These are phyloP conservation scores for Boletus sp. DNA, from an alignment of 768 basidiomycete genomes.

Conservation along the genomic window DNA sequence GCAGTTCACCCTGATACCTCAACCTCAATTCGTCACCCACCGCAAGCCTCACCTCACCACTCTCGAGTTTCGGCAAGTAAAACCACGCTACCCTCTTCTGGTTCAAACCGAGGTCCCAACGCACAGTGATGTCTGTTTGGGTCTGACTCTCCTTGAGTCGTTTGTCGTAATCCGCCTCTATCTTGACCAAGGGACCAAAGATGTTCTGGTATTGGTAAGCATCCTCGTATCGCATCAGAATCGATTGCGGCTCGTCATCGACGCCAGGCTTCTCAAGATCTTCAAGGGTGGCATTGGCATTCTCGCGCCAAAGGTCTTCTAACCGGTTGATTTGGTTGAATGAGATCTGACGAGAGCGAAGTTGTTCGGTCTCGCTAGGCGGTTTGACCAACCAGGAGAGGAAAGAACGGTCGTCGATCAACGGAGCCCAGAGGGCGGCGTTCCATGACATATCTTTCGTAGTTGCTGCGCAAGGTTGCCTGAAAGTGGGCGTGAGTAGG, in stretches of 20 bases:
- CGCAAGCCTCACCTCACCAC: slow-evolving; percentile 94
- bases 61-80: slow-evolving; percentile 92
- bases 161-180: slow-evolving; percentile 99
- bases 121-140: slow-evolving; percentile 91
- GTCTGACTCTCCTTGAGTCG: slow-evolving; percentile 97
- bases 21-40: slow-evolving; percentile 94
- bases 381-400: slow-evolving; percentile 99
- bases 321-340: slow-evolving; percentile 96
- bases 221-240: slow-evolving; percentile 91
- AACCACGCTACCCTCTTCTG: slow-evolving; percentile 99
- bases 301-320: slow-evolving; percentile 97
- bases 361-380: slow-evolving; percentile 93
- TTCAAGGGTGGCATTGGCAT: slow-evolving; percentile 90
- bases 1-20: slow-evolving; percentile 84
- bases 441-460: slow-evolving; percentile 99
- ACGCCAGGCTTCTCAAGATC: slow-evolving; percentile 97
- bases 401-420: slow-evolving; percentile 98
- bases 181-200: slow-evolving; percentile 98
- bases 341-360: slow-evolving; percentile 94
- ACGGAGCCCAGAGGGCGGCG: slow-evolving; percentile 93
- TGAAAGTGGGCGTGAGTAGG: slow-evolving; percentile 30
- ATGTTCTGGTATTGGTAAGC: slow-evolving; percentile 99
- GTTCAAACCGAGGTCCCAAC: slow-evolving; percentile 98
- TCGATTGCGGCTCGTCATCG: slow-evolving; percentile 95
- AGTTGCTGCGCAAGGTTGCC: slow-evolving; percentile 97